Evolutionary conservation across 2,329 filamentous ascomycete genomes (phyloP), one percentile per base, ranked within the genome.

Genomic region (Phaeosphaeriaceae sp.): DNA sequence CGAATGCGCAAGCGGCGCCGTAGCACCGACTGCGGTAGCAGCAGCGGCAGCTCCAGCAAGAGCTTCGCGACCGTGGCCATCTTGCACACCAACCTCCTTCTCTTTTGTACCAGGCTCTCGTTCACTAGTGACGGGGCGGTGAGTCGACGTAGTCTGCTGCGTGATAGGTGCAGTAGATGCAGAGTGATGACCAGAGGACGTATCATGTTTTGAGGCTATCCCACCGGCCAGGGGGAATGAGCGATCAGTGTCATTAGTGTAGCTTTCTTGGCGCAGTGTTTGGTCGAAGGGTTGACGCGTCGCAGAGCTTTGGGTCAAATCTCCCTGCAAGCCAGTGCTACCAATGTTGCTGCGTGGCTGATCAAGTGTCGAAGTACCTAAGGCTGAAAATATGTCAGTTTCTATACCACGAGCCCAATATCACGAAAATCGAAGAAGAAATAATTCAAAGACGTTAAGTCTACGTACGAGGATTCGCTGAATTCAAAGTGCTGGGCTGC

Each of bases 171-270:
- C 21, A 25, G 22, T 25, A 3, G 45, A 27, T 11, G 45, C 15
- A 25, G 59, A 51, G 19, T 19, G 7, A 54, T 47, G 41, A 17
- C 5, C 19, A 3, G 48, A 21, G 15, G 51, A 44, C 7, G 52
- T 11, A 24, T 36, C 19, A 42, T 53, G 50, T 53, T 31, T 56
- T 51, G 64, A 62, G 6, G 66, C 56, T 7, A 76, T 65, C 24
- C 74, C 74, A 24, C 75, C 75, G 36, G 73, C 62, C 6, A 78
- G 66, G n/a, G 76, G 76, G 58, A 78, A 78, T 1, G 69, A 67
- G 42, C 76, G 72, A 45, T 70, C 67, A 24, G 69, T 71, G 24
- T 65, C 67, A 7, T 62, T 57, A 19, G 49, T 60, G 13, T 69
- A 62, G 24, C 62, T 65, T 33, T 68, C 56, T 25, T 69, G 53